Evolutionary conservation across 257 asterid genomes (phyloP), one percentile per base, ranked within the genome.

Genomic region (Nicotiana tabacum): DNA sequence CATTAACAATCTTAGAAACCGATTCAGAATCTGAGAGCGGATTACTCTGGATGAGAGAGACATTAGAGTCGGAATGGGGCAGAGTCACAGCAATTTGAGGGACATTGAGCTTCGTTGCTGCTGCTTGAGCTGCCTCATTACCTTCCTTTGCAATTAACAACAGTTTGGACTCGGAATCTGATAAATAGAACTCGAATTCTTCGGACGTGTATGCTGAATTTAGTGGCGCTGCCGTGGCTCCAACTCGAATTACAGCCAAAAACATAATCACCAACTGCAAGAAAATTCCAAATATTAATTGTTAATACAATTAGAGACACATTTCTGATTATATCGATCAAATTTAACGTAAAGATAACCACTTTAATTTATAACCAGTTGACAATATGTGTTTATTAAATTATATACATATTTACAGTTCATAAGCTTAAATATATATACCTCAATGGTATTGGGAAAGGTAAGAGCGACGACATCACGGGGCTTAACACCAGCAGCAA

Each of bases 221-320:
- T 61, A 96, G 86, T 51, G 99, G 99, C 60, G 98, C 98, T 61
- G 97, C 99, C 77, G 97, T 94, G 2, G 98, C 99, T 65, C 97
- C 83, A 74, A 87, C 95, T 21, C 98, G 97, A 72, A 94, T 85
- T 81, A 93, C 98, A 3, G 98, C 91, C 92, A 96, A 69, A 88
- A 96, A 96, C 94, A 86, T 87, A 37, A 96, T 85, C 57, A 96
- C 91, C n/a, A 85, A 93, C 99, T 96, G 98, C 88, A 88, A 85
- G 29, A 17, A 13, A 60, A 11, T 3, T n/a, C 0, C 35, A 43
- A 57, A 33, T 5, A 37, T 37, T 9, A 48, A 9, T 0, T 9
- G 0, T 4, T 67, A 3, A 35, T 18, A 68, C 2, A 35, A 69
- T 37, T 37, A 39, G 32, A 8, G 29, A 9, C 35, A 24, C 30